Evolutionary conservation across 2,329 filamentous ascomycete species (phyloP), one percentile per base, ranked within the genome.

Genomic region (Cladophialophora carrionii): DNA sequence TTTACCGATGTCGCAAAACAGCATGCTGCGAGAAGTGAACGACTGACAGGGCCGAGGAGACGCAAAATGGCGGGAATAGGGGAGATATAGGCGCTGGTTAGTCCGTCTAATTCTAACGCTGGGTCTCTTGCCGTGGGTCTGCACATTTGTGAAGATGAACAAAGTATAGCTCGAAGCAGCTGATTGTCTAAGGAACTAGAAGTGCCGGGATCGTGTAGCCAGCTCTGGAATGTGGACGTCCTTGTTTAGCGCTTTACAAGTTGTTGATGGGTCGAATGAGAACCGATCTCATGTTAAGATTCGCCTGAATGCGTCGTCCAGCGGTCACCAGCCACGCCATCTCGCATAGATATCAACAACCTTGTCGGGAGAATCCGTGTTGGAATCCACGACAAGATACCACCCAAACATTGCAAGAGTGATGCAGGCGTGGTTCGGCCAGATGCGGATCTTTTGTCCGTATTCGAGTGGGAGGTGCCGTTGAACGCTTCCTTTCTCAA

Each of bases 371-470:
- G 80, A 77, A 17, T 75, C 77, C 57, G 69, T 68, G 55, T 83
- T 80, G 31, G 85, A 86, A 76, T 94, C 90, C 1, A 93, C 86
- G 37, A 94, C 79, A 22, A 92, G 78, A 77, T 92, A 95, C 82
- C 86, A 91, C 1, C 84, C 86, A 77, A 88, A 90, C 31, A 85
- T 85, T 0, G 87, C 87, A 0, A 89, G 88, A 1, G 90, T 85
- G 70, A 94, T 88, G 74, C 91, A 95, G 41, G 90, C 87, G 78
- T 95, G 91, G 71, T 94, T 94, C 0, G 90, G 90, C 87, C 88
- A 93, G 7, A 94, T 79, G 63, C 86, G 81, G 29, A 93, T 77
- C 72, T 86, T 86, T 73, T 91, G 84, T 0, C 90, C 90, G 34
- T 91, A 79, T 2, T 76, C 68, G 63, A 91, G 73, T 54, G 78